Evolutionary conservation across 768 basidiomycete species (phyloP), one percentile per base, ranked within the genome.

Genomic region (Tulasnella sp.): DNA sequence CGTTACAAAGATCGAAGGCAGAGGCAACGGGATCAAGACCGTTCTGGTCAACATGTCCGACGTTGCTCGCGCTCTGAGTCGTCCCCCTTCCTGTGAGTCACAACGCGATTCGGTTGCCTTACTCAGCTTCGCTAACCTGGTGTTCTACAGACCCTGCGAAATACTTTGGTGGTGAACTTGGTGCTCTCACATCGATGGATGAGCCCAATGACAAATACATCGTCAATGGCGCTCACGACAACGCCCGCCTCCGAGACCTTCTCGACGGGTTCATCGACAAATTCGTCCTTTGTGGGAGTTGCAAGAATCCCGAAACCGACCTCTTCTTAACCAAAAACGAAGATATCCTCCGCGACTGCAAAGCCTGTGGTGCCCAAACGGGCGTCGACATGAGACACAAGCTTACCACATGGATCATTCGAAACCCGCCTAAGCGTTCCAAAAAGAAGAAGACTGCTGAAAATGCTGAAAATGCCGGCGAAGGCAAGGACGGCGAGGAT

Each of bases 271-370:
- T 99, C 89, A 99, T 99, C 87, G 95, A 97, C 83, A 98, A 98
- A 86, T 99, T 98, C 82, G 96, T 99, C 68, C 92, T 99, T 21
- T 99, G 98, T 88, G 92, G 92, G 80, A 91, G 94, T 14, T 99
- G 98, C 93, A 98, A 99, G 88, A 99, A 99, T 85, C 98, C 98
- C 16, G 98, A 99, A 87, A 99, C 98, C 42, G 97, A 98, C 83
- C 91, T 98, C 71, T 86, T 95, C 87, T 90, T 99, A 84, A 91
- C 95, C 85, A 97, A 95, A 86, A 88, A 86, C 79, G 98, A 98
- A 83, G 91, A 93, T 82, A 96, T 99, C 84, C 91, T 93, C 82
- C 91, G 97, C 80, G 97, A 99, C 86, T 99, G 98, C 90, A 98
- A 99, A 87, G 98, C 98, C 38, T 99, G 98, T 83, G 98, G 98